Evolutionary conservation across 2,329 filamentous ascomycete genomes (phyloP).

Genomic region (Karstenula rhodostoma): DNA sequence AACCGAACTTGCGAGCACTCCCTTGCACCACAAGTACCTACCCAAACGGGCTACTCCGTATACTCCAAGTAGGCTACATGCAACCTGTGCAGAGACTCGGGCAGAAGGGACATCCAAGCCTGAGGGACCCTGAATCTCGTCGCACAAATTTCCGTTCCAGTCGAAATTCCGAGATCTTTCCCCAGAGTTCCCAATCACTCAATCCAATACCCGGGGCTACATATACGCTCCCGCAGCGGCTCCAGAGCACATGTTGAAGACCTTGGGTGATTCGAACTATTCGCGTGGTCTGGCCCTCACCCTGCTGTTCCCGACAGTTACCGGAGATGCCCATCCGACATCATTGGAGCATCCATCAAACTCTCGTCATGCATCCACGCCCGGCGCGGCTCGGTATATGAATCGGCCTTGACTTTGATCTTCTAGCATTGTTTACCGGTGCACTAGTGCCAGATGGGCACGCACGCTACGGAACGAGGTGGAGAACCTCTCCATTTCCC

Average conservation of each 20-base stretch:
- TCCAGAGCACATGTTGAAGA: neutral
- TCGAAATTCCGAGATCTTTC: neutral
- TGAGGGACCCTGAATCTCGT: neutral
- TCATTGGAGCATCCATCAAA: neutral
- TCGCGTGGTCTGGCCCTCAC: neutral
- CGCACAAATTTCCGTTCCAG: neutral
- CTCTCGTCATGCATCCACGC: neutral
- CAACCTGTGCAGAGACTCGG: neutral
- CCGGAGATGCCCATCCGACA: slow-evolving; percentile 1
- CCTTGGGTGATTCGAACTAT: neutral
- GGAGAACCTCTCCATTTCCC: neutral
- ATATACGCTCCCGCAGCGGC: neutral
- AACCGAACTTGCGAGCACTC: too few relatives aligned
- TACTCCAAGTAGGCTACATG: neutral
- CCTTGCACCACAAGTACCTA: too few relatives aligned
- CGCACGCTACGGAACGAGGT: neutral
- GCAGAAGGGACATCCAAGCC: neutral
- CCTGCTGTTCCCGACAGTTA: neutral
- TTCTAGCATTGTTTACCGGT: neutral
- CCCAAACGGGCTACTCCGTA: neutral
- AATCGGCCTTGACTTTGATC: neutral
- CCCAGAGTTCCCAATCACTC: neutral
- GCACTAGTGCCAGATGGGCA: neutral
- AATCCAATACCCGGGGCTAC: neutral
- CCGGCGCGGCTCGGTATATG: neutral